These are phyloP conservation scores for Aegilops umbellulata DNA, from an alignment of 176 grass and related monocot genomes.

Conservation along the genomic window DNA sequence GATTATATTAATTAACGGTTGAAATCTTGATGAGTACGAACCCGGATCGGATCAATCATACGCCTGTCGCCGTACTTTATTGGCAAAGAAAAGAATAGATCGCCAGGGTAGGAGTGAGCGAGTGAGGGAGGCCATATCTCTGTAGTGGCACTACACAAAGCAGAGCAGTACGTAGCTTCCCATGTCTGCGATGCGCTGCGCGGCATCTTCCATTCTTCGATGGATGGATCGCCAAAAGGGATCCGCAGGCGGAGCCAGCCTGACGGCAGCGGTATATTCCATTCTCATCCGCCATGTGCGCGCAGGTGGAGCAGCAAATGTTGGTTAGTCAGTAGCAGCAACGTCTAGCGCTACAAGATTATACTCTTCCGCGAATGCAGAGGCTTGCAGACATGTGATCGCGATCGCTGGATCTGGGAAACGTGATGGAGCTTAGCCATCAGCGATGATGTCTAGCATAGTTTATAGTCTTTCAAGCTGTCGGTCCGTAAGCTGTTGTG, in stretches of 20 bases:
- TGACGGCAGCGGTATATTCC: conserved; percentile 1
- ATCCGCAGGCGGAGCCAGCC: not conserved
- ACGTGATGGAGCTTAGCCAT: not conserved
- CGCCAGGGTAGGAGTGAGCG: too few species aligned
- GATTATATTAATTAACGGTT: not conserved
- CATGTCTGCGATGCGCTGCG: not conserved
- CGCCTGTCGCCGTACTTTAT: not conserved
- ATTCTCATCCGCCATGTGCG: not conserved
- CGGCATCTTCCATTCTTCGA: not conserved
- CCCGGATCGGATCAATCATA: conserved; percentile 13
- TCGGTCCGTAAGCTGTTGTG: too few species aligned
- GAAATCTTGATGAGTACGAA: conserved; percentile 4
- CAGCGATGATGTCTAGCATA: not conserved
- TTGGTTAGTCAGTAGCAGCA: not conserved
- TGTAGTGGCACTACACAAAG: not conserved
- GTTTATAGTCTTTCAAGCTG: not conserved
- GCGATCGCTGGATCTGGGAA: conserved; percentile 3
- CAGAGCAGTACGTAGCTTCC: not conserved
- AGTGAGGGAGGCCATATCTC: not conserved
- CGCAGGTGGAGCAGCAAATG: not conserved
- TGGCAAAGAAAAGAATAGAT: not conserved
- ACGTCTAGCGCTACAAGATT: not conserved
- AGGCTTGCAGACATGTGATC: conserved; percentile 1
- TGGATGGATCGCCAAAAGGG: not conserved
- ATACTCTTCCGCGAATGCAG: not conserved